Evolutionary conservation across 768 basidiomycete species (phyloP), one percentile per base, ranked within the genome.

Genomic region (Calocybe cyanea): DNA sequence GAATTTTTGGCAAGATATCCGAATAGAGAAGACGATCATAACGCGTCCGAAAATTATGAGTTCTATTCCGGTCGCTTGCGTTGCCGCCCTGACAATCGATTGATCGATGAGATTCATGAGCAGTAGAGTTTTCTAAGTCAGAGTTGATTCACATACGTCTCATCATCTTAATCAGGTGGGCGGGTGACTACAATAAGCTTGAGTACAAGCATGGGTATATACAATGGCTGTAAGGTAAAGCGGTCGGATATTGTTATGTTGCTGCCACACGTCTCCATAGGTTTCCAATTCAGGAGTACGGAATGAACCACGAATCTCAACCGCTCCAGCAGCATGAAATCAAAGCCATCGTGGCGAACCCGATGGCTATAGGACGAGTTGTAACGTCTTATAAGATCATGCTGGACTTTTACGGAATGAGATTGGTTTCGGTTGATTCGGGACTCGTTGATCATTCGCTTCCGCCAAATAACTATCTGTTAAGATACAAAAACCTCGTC

Each of bases 331-430:
- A 57, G 11, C 84, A 86, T 57, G 87, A 89, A 62, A 72, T 81
- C 36, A 57, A 63, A 10, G 59, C 67, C 28, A 83, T 87, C 75
- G 81, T 69, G 54, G 63, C 63, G 11, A 71, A 80, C 58, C 53
- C 70, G 23, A 51, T 54, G 32, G 69, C 83, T 35, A 61, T 80
- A 38, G 50, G 63, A 46, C 77, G 83, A 31, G 54, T 87, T 23
- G 43, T 81, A 3, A 63, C 61, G 21, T 87, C 86, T 15, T 88
- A 87, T 61, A 66, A 62, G 50, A 72, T 88, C 54, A 86, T 91
- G 82, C 75, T 89, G 20, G 83, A 85, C 60, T 88, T 89, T 65
- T 89, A 86, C 57, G 87, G 86, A 18, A 86, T 88, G 83, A 68
- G 69, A 21, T 73, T 88, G 24, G 63, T 80, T 32, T 75, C 75